phyloP scores from a whole-genome alignment of 495 filamentous ascomycete species.

The Neurospora sp. region DNA sequence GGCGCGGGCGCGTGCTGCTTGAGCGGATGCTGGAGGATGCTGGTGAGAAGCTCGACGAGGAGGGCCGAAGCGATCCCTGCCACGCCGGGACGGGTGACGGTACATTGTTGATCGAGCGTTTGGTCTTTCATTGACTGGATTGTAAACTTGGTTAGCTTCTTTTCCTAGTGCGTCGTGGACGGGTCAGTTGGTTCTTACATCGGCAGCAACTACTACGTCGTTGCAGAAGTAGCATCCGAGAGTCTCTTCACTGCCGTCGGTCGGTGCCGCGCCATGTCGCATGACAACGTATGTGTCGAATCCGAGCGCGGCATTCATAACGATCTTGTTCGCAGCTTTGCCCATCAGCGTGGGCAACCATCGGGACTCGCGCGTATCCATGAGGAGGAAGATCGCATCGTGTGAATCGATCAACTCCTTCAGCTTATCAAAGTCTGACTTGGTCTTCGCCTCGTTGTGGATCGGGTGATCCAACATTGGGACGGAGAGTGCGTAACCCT shows the following conservation, averaged over 20 bases:
- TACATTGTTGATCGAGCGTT: conserved; percentile 96
- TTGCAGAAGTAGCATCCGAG: conserved; percentile 98
- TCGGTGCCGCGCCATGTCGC: conserved; percentile 65
- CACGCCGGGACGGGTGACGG: conserved; percentile 86
- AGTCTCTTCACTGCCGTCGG: conserved; percentile 45
- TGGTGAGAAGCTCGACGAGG: conserved; percentile 84
- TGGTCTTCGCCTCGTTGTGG: conserved; percentile 52
- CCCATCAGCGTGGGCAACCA: conserved; percentile 99
- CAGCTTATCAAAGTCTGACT: conserved; percentile 64
- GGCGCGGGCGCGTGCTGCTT: conserved; percentile 51
- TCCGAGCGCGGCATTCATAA: conserved; percentile 90
- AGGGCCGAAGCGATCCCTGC: conserved; percentile 86
- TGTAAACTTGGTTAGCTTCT: conserved; percentile 29
- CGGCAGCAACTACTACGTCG: conserved; percentile 88
- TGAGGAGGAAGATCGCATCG: conserved; percentile 87
- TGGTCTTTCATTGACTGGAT: conserved; percentile 76
- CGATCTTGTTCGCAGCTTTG: conserved; percentile 83
- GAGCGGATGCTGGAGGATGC: conserved; percentile 73
- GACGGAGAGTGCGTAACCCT: conserved; percentile 70
- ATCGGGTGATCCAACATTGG: conserved; percentile 94
- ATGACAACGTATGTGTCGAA: conserved; percentile 97
- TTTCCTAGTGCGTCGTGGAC: not conserved
- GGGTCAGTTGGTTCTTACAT: conserved; percentile 51
- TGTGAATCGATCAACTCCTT: conserved; percentile 71
- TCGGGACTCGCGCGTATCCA: conserved; percentile 90